These are phyloP conservation scores for Candida coquimbonensis DNA, from an alignment of 805 yeast genomes.

Conservation along the genomic window DNA sequence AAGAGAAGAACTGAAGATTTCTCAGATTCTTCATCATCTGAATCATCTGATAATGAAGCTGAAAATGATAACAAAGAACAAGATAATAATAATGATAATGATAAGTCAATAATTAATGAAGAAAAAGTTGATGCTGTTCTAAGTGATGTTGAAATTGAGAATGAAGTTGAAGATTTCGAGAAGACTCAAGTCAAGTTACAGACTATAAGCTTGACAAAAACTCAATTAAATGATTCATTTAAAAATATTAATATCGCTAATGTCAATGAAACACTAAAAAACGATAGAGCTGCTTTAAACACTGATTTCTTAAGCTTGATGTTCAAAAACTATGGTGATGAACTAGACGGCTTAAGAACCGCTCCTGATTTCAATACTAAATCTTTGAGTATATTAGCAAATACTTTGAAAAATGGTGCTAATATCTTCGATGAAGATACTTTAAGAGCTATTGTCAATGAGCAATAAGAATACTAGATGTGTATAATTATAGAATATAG, in stretches of 20 bases:
- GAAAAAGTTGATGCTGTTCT: conserved; percentile 21
- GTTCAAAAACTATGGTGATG: conserved; percentile 51
- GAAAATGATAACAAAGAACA: conserved; percentile 9
- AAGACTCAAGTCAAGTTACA: conserved; percentile 14
- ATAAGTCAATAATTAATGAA: conserved; percentile 3
- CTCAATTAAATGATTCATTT: conserved; percentile 26
- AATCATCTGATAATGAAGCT: conserved; percentile 29
- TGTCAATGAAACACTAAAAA: conserved; percentile 23
- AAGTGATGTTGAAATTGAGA: conserved; percentile 27
- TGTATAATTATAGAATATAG: too few species aligned
- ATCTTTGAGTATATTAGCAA: conserved; percentile 33
- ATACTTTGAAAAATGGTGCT: conserved; percentile 12
- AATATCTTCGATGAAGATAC: conserved; percentile 15
- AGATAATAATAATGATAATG: conserved; percentile 1
- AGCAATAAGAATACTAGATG: too few species aligned
- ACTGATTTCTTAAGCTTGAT: conserved; percentile 46
- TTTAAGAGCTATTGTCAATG: conserved; percentile 8
- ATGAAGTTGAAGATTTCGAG: conserved; percentile 8
- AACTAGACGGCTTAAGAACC: conserved; percentile 30
- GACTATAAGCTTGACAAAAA: conserved; percentile 25
- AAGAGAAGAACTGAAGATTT: conserved; percentile 81
- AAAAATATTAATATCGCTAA: conserved; percentile 26
- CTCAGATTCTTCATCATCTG: conserved; percentile 44
- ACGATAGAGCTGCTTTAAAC: conserved; percentile 33
- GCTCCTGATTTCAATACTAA: conserved; percentile 54